Base-by-base conservation (phyloP, 148 eudicot species). In the Spergularia bocconei region DNA sequence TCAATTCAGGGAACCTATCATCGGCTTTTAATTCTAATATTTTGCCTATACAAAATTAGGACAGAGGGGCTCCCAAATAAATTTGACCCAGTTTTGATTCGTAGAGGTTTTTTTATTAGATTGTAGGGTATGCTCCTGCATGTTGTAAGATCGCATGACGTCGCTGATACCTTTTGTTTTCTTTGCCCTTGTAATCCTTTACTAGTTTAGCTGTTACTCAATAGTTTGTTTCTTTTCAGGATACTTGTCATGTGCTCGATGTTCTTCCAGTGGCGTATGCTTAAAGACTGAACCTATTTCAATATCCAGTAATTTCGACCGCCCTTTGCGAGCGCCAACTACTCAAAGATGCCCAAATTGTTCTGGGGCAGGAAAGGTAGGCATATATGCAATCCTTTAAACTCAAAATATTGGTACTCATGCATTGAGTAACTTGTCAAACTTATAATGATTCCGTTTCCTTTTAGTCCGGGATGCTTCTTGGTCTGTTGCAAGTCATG, bases 351-450 rank as follows among this genome's bases (percentile, higher is more conserved):
- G 98, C 86, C 62, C 80, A 58, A 88, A 85, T 79, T 91, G 98
- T 84, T 94, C 96, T 3, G 97, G 98, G 17, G 85, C 91, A 29
- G 97, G 98, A 76, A 94, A 94, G 97, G 98, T 94, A 69, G 13
- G 69, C 13, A 11, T n/a, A 62, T 7, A 86, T 47, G 71, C 62
- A 41, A 47, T 53, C 52, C 63, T 63, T 64, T 7, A 59, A 50
- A 72, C 61, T 59, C 82, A 41, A 16, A 66, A 64, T 38, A 68
- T 36, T 33, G 36, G 9, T 23, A 48, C 23, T 67, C 17, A 29
- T 55, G 38, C 48, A 63, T 39, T 29, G 19, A n/a, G 17, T 13
- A 52, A 39, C 13, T 14, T 44, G 17, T 36, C 58, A 11, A 25
- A 15, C 47, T 11, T 68, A 44, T 13, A 21, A 23, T 14, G 12